phyloP scores from a whole-genome alignment of 1,284 basidiomycete species.

The Porphyrellus sp. region DNA sequence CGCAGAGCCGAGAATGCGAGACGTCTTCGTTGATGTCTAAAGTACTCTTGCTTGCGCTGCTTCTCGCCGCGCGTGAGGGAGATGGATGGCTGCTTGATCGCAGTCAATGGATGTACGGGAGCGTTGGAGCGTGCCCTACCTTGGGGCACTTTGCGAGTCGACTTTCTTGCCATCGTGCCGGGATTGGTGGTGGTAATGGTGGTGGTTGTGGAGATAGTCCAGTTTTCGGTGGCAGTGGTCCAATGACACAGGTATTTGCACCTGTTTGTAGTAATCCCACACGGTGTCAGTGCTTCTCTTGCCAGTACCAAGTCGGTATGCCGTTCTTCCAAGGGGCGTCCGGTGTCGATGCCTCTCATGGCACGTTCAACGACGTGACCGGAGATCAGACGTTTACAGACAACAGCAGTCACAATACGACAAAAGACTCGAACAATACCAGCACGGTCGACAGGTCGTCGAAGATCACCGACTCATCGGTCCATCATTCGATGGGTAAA shows the following conservation, averaged over 20 bases:
- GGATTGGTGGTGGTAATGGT: conserved; percentile 10
- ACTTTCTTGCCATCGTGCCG: conserved; percentile 27
- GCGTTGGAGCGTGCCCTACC: conserved; percentile 30
- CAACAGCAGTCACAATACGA: conserved; percentile 19
- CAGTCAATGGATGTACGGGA: conserved; percentile 19
- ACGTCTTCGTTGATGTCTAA: conserved; percentile 17
- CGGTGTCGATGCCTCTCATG: conserved; percentile 17
- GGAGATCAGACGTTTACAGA: conserved; percentile 23
- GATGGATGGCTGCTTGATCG: conserved; percentile 27
- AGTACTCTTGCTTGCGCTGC: conserved; percentile 27
- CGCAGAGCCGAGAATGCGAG: conserved; percentile 25
- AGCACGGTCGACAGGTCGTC: conserved; percentile 18
- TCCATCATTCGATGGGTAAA: conserved; percentile 30
- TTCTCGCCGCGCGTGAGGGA: conserved; percentile 17
- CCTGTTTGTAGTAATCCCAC: no score
- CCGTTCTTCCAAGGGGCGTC: conserved; percentile 29
- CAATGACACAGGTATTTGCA: neutral
- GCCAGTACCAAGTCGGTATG: no score
- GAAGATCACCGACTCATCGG: conserved; percentile 23
- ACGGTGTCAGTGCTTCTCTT: no score
- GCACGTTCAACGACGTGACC: conserved; percentile 23
- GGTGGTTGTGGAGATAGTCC: conserved; percentile 6
- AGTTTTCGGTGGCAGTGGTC: conserved; percentile 4
- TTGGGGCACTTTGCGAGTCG: conserved; percentile 20
- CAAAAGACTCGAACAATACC: conserved; percentile 23